phyloP scores from a whole-genome alignment of 345 rosid species.

The Pistacia atlantica region DNA sequence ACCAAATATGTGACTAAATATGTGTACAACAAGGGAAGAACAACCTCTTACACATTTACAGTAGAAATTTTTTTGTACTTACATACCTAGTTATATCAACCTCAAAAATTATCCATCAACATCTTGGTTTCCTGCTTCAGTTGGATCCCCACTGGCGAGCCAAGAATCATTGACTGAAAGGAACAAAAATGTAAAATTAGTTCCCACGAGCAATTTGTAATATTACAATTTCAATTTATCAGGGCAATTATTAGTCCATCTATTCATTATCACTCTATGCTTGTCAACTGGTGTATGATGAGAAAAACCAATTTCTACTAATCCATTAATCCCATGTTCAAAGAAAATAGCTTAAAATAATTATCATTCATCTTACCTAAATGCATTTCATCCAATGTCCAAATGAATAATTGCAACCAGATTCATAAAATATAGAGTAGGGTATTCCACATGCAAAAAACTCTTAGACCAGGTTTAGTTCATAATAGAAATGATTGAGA shows the following conservation, averaged over 20 bases:
- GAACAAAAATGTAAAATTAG: background rate
- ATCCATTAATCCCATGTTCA: background rate
- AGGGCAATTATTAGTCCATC: constrained; percentile 6
- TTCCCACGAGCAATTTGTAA: background rate
- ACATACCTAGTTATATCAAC: constrained; percentile 34
- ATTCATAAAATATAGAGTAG: background rate
- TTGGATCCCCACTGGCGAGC: constrained; percentile 52
- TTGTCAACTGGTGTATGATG: constrained; percentile 28
- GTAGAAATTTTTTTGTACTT: constrained; percentile 36
- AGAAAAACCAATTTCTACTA: constrained; percentile 8
- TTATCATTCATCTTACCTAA: background rate
- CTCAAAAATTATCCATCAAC: constrained; percentile 46
- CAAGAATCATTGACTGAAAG: constrained; percentile 57
- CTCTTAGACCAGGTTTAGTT: background rate
- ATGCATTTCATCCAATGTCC: background rate
- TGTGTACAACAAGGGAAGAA: constrained; percentile 20
- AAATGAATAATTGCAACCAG: background rate
- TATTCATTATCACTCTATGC: too few species aligned
- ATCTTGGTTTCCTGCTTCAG: constrained; percentile 90
- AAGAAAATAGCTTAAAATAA: background rate
- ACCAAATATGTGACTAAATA: constrained; percentile 22
- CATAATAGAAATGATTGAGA: background rate
- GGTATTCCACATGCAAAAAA: background rate
- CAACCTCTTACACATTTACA: constrained; percentile 48
- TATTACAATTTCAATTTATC: constrained; percentile 17